Conservation (phyloP, 2,329 filamentous ascomycete species). For the Phoma sp. region DNA sequence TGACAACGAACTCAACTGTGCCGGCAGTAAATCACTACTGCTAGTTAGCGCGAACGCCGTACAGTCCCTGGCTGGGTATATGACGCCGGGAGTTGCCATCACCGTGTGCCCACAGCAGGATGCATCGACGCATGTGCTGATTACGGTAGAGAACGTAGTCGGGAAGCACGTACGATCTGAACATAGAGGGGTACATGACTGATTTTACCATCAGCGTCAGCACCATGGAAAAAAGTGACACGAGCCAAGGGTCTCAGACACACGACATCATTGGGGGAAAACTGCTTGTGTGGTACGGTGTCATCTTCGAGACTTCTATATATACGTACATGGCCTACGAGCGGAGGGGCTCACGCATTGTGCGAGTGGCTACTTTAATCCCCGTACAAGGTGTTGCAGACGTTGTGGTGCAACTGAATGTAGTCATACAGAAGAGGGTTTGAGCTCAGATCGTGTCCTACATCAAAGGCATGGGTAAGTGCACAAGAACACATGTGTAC, state of each 20-base stretch:
- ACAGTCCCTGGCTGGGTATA: not conserved
- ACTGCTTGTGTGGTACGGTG: slow-evolving; percentile 7
- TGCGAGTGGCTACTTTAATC: not conserved
- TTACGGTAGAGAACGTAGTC: not conserved
- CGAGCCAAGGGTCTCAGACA: not conserved
- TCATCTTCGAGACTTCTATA: slow-evolving; percentile 3
- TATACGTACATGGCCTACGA: not conserved
- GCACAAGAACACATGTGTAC: too few relatives aligned
- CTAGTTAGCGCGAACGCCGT: not conserved
- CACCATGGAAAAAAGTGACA: not conserved
- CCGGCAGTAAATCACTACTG: not conserved
- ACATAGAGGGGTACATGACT: not conserved
- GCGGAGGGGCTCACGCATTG: not conserved
- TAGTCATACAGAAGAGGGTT: not conserved
- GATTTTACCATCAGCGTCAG: slow-evolving; percentile 11
- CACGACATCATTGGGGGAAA: slow-evolving; percentile 4
- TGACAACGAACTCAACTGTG: not conserved
- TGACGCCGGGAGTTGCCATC: not conserved
- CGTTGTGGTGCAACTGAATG: slow-evolving; percentile 4
- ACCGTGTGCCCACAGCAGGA: not conserved
- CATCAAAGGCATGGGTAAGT: not conserved
- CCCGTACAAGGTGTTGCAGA: slow-evolving; percentile 1
- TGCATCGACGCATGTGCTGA: not conserved
- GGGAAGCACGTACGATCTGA: not conserved
- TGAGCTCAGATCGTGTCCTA: not conserved